A percentile compares a stretch with the other conserved stretches of the same genome.
Conservation (phyloP, 2,329 filamentous ascomycete genomes). For the Aureobasidium sp. region DNA sequence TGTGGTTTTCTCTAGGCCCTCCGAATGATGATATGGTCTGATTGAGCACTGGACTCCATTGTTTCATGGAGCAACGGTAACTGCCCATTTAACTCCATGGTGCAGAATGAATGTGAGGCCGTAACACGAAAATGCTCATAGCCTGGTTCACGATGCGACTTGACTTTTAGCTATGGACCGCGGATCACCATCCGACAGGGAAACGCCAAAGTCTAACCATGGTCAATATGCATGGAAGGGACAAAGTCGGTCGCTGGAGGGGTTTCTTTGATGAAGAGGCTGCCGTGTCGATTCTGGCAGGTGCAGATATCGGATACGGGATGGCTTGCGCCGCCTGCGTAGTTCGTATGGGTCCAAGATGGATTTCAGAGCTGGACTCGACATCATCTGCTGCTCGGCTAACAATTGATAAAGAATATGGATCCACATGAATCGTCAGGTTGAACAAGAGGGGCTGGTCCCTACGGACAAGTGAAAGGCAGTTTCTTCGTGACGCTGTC, state of each 20-base stretch:
- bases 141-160: neutral
- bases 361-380: neutral
- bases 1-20: neutral
- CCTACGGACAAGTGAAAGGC: neutral
- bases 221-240: slow-evolving; percentile 6
- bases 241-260: neutral
- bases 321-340: slow-evolving; percentile 8
- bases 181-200: neutral
- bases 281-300: neutral
- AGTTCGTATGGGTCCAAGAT: neutral
- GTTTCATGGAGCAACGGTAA: slow-evolving; percentile 1
- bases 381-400: neutral
- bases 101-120: neutral
- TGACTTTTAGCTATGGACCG: slow-evolving; percentile 4
- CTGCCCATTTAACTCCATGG: neutral
- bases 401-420: neutral
- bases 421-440: neutral
- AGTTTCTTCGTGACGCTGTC: neutral
- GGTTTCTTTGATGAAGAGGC: neutral
- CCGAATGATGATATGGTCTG: neutral
- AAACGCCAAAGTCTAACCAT: neutral
- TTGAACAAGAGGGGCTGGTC: neutral
- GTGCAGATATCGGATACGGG: neutral
- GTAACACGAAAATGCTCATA: neutral
- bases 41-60: neutral